These are phyloP conservation scores for Cajanus cajan DNA, from an alignment of 306 rosid genomes.

Conservation along the genomic window DNA sequence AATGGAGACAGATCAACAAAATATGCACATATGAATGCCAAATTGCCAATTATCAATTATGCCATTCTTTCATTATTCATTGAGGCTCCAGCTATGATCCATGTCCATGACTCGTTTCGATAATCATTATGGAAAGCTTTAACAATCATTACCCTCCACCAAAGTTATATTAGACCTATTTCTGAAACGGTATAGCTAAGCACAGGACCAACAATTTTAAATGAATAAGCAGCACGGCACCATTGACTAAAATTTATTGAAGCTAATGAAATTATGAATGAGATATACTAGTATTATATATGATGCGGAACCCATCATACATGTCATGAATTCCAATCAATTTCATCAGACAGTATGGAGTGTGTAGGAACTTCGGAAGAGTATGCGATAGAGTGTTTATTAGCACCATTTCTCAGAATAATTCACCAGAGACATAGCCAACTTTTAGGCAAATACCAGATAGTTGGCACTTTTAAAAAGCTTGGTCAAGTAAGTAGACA, in stretches of 20 bases:
- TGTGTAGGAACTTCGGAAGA: background rate
- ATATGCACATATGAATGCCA: background rate
- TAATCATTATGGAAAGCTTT: background rate
- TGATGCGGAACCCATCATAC: background rate
- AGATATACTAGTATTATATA: background rate
- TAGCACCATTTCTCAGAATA: background rate
- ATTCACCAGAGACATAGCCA: background rate
- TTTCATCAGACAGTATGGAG: background rate
- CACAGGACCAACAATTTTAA: background rate
- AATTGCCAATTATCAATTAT: no score
- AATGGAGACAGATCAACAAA: background rate
- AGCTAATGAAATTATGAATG: background rate
- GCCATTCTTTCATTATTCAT: background rate
- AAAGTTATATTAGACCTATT: background rate
- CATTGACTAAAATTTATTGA: background rate
- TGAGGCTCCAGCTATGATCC: background rate
- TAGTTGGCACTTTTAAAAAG: conserved; percentile 13
- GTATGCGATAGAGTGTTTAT: background rate
- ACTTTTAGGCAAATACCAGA: background rate
- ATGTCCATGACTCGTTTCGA: background rate
- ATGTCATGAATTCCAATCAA: background rate
- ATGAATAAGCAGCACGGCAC: background rate
- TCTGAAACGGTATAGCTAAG: background rate
- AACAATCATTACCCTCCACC: background rate
- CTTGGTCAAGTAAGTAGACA: background rate